Conservation (phyloP, 1,139 yeast genomes). For the Geotrichum klebahnii region DNA sequence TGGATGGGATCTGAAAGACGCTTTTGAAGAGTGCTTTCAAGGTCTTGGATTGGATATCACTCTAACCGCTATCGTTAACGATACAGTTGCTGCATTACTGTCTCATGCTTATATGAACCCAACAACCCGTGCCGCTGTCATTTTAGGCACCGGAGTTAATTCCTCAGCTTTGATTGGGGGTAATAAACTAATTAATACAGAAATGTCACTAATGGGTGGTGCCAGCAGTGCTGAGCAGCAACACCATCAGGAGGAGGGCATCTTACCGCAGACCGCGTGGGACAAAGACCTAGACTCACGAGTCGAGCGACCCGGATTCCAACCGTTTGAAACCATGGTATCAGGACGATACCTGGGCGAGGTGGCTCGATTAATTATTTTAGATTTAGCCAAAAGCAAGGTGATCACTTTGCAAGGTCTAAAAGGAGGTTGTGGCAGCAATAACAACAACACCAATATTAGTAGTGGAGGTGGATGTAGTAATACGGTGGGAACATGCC, state of each 20-base stretch:
- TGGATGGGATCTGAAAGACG: constrained; percentile 67
- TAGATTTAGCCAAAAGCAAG: constrained; percentile 32
- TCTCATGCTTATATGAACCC: constrained; percentile 67
- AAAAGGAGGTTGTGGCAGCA: background rate
- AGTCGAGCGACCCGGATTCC: constrained; percentile 73
- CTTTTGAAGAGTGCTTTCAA: constrained; percentile 53
- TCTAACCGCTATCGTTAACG: constrained; percentile 81
- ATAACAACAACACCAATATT: background rate
- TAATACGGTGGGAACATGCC: too few relatives aligned
- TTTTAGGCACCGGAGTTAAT: constrained; percentile 90
- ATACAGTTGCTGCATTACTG: constrained; percentile 80
- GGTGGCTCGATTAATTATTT: constrained; percentile 60
- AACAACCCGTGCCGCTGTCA: constrained; percentile 72
- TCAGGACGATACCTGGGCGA: constrained; percentile 90
- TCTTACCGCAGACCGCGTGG: constrained; percentile 68
- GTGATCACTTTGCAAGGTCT: constrained; percentile 48
- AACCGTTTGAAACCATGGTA: constrained; percentile 79
- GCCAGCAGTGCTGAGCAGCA: background rate
- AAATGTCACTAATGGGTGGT: constrained; percentile 36
- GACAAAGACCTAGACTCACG: constrained; percentile 59
- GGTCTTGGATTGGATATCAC: constrained; percentile 54
- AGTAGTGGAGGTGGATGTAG: too few relatives aligned
- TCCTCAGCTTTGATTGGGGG: constrained; percentile 39
- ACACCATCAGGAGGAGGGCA: constrained; percentile 24
- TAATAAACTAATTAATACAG: constrained; percentile 35